Conservation (phyloP, 805 yeast species). For the Lachancea nothofagi region DNA sequence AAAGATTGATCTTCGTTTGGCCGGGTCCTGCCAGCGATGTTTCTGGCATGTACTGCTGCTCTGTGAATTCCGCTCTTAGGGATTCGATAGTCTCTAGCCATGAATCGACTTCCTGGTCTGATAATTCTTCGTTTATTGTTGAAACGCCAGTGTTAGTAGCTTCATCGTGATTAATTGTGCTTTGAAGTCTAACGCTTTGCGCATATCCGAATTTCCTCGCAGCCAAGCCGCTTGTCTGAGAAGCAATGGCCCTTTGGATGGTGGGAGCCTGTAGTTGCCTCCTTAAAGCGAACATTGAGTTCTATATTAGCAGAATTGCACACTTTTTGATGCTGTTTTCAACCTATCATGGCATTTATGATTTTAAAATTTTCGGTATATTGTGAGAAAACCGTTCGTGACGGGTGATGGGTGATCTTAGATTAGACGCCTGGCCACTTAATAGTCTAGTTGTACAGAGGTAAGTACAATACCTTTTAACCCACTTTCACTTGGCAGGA, state of each 20-base stretch:
- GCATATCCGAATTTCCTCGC: neutral
- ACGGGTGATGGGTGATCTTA: no score
- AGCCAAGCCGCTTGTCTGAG: neutral
- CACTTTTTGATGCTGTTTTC: no score
- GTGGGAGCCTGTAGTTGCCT: constrained; percentile 1
- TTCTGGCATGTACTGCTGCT: constrained; percentile 36
- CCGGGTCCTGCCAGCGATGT: constrained; percentile 40
- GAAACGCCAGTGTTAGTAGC: constrained; percentile 8
- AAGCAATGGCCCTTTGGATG: neutral
- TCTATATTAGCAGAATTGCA: neutral
- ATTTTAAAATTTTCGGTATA: no score
- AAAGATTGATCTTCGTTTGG: constrained; percentile 31
- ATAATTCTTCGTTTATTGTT: constrained; percentile 13
- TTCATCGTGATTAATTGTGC: neutral
- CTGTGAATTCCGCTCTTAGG: constrained; percentile 36
- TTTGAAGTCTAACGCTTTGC: constrained; percentile 5
- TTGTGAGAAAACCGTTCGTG: no score
- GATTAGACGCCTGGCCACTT: no score
- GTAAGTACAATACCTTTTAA: no score
- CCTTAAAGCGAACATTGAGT: constrained; percentile 5
- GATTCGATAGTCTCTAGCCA: constrained; percentile 40
- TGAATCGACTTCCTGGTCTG: constrained; percentile 35
- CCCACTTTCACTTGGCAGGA: no score
- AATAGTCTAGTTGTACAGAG: no score
- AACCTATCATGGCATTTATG: no score